A percentile compares a stretch with the other conserved stretches of the same genome.
Evolutionary conservation across 768 basidiomycete genomes (phyloP).

Genomic region (Phlegmacium glaucopus): DNA sequence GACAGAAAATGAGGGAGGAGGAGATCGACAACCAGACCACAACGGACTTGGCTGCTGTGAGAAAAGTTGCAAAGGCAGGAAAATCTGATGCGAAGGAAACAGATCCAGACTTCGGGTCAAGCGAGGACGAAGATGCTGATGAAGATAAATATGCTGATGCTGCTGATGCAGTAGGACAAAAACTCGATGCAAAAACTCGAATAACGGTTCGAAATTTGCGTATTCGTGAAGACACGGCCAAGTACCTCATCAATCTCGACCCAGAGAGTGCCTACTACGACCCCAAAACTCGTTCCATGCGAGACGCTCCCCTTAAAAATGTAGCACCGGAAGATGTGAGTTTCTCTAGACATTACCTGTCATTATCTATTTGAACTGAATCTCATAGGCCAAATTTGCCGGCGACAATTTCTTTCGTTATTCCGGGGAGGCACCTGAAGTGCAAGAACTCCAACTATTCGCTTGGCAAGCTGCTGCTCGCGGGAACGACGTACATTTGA

Average conservation of each 20-base stretch:
- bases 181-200: slow-evolving; percentile 95
- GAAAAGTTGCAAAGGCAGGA: slow-evolving; percentile 93
- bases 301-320: slow-evolving; percentile 84
- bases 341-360: slow-evolving; percentile 6
- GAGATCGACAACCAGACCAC: slow-evolving; percentile 98
- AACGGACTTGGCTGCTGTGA: slow-evolving; percentile 84
- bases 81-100: slow-evolving; percentile 63
- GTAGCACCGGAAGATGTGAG: slow-evolving; percentile 85
- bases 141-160: slow-evolving; percentile 99
- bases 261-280: slow-evolving; percentile 97
- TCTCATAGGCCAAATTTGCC: slow-evolving; percentile 73
- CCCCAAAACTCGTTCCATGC: slow-evolving; percentile 99
- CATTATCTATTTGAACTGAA: slow-evolving; percentile 2
- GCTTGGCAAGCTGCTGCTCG: slow-evolving; percentile 94
- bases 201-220: slow-evolving; percentile 98
- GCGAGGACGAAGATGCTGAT: slow-evolving; percentile 93
- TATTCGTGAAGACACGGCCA: slow-evolving; percentile 98
- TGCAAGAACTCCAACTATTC: slow-evolving; percentile 91
- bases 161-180: slow-evolving; percentile 97
- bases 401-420: slow-evolving; percentile 95
- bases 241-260: slow-evolving; percentile 96
- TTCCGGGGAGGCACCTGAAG: slow-evolving; percentile 90
- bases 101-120: slow-evolving; percentile 94
- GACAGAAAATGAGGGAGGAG: slow-evolving; percentile 90
- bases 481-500: slow-evolving; percentile 93